phyloP scores from a whole-genome alignment of 257 asterid species.

The Solanum chiquidenum region DNA sequence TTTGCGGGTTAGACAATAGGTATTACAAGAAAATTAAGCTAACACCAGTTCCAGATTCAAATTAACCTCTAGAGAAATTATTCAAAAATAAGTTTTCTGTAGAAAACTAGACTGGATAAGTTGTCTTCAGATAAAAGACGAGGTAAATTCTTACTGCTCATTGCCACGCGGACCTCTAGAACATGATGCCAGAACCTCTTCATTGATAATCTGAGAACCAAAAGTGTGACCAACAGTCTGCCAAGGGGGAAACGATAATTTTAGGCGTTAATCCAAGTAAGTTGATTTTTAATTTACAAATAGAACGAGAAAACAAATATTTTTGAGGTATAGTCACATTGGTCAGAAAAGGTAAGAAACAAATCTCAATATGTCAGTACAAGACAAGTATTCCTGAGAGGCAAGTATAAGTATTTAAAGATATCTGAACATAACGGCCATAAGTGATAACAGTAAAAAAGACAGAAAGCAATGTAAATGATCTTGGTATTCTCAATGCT shows the following conservation, averaged over 20 bases:
- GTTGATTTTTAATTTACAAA: not conserved
- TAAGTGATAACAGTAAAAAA: not conserved
- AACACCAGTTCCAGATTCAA: not conserved
- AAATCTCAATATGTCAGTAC: not conserved
- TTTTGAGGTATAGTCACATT: not conserved
- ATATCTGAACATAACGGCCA: not conserved
- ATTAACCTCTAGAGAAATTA: not conserved
- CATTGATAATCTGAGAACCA: constrained; percentile 53
- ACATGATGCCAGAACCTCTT: constrained; percentile 71
- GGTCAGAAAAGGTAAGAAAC: not conserved
- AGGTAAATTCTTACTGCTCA: constrained; percentile 52
- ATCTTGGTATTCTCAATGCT: not conserved
- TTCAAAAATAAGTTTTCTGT: not conserved
- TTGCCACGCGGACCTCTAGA: constrained; percentile 84
- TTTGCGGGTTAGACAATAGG: not conserved
- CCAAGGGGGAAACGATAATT: constrained; percentile 8
- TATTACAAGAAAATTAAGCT: not conserved
- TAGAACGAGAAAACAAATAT: not conserved
- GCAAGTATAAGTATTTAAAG: not conserved
- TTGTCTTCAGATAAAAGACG: not conserved
- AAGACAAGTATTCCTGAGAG: not conserved
- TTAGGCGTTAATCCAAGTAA: not conserved
- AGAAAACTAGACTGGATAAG: not conserved
- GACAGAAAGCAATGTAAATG: not conserved
- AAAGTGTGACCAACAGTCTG: constrained; percentile 58